Evolutionary conservation across 208 protist species (phyloP), one percentile per base, ranked within the genome.

Genomic region (Trypanosoma scelopori): DNA sequence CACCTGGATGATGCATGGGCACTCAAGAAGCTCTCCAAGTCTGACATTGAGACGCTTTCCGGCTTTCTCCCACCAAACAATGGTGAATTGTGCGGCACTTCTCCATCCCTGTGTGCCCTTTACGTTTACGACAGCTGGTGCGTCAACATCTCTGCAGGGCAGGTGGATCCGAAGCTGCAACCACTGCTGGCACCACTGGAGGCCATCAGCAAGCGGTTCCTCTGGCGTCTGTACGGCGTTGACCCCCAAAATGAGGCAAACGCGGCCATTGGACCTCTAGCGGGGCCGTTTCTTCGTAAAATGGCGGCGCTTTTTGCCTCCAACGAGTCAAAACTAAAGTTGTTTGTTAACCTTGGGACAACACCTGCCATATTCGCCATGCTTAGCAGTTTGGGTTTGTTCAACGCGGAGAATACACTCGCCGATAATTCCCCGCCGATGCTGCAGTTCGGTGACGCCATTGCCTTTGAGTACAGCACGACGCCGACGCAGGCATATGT

Each of bases 1-100:
- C 63, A 69, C 43, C 5, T 58, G 15, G 63, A 69, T 60, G 63
- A 69, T 37, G 50, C 52, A 30, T 69, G 63, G 63, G 52, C 28
- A 0, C n/a, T 58, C 18, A 23, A 69, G 27, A 59, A 28, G 30
- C 51, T 69, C 45, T 41, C 20, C 30, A 28, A 46, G 22, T 23
- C 22, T 11, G 28, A 60, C 32, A 39, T 59, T 13, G 20, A 16
- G 25, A 51, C 43, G 25, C 51, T 69, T 58, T 60, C 63, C 20
- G 25, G 20, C 0, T 69, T 69, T 49, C 41, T 69, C 20, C 63
- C 53, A 43, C 42, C 41, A n/a, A 28, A 22, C 28, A 32, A 35
- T 47, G 52, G 41, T 3, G 39, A 27, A 13, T 18, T 50, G 11
- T 69, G 63, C 23, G 25, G 30, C 6, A 32, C n/a, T 12, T 69